These are phyloP conservation scores for Solanum chmielewskii DNA, from an alignment of 257 asterid species.

Conservation along the genomic window DNA sequence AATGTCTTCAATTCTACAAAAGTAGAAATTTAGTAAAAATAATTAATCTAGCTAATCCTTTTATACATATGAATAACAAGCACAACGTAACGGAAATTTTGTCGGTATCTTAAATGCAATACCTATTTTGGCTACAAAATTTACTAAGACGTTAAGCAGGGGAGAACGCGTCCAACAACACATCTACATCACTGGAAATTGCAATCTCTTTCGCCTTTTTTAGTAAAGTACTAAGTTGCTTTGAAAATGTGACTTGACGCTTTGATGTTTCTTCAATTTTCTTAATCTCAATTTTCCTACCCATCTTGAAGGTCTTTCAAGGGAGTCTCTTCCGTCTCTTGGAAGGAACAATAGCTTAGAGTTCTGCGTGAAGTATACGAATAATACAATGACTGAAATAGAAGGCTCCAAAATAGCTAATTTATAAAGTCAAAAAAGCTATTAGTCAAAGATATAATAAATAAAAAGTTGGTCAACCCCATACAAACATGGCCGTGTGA, in stretches of 20 bases:
- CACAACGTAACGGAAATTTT: background rate
- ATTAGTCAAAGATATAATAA: background rate
- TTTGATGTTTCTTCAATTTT: background rate
- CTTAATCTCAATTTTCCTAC: background rate
- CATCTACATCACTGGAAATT: conserved; percentile 30
- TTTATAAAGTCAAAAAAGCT: background rate
- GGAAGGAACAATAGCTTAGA: background rate
- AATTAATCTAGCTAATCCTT: background rate
- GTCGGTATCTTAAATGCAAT: too few species aligned
- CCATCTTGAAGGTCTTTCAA: background rate
- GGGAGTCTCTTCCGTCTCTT: background rate
- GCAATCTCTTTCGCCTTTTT: conserved; percentile 40
- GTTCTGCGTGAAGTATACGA: background rate
- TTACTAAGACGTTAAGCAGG: conserved; percentile 49
- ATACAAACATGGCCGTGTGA: too few species aligned
- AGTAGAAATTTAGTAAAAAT: background rate
- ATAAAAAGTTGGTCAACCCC: background rate
- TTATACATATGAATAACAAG: background rate
- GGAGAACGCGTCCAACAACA: conserved; percentile 43
- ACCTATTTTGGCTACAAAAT: conserved; percentile 27
- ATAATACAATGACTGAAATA: background rate
- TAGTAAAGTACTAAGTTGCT: conserved; percentile 37
- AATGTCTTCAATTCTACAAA: conserved; percentile 41
- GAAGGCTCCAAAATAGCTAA: background rate
- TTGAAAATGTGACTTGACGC: conserved; percentile 60